phyloP scores from a whole-genome alignment of 164 flowering plant species.

The Liriodendron chinense region DNA sequence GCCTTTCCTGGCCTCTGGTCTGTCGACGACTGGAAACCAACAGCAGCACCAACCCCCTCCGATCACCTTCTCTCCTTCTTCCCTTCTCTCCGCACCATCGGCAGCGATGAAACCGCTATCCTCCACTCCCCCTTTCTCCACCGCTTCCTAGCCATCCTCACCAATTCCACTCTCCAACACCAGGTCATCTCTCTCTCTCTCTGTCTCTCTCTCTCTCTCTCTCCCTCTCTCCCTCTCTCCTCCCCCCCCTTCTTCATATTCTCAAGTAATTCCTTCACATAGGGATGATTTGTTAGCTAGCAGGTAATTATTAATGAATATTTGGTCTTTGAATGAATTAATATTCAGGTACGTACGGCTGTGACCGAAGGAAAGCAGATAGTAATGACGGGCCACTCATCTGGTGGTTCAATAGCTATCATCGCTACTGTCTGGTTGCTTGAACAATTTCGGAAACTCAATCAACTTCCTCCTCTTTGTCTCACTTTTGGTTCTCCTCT shows the following conservation, averaged over 20 bases:
- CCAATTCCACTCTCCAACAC: slow-evolving; percentile 17
- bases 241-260: too few relatives aligned
- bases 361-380: slow-evolving; percentile 37
- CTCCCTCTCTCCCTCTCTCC: not conserved
- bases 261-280: not conserved
- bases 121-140: slow-evolving; percentile 50
- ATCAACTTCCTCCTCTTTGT: slow-evolving; percentile 33
- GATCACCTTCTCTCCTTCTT: slow-evolving; percentile 21
- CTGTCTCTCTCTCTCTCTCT: not conserved
- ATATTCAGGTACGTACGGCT: slow-evolving; percentile 53
- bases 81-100: slow-evolving; percentile 52
- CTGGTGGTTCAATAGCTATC: slow-evolving; percentile 64
- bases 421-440: slow-evolving; percentile 68
- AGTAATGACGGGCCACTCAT: slow-evolving; percentile 79
- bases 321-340: not conserved
- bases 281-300: not conserved
- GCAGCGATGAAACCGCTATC: slow-evolving; percentile 38
- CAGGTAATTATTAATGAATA: too few relatives aligned
- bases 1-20: slow-evolving; percentile 56
- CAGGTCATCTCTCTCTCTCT: slow-evolving; percentile 36
- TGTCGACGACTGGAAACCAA: slow-evolving; percentile 40
- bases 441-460: slow-evolving; percentile 30
- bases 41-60: slow-evolving; percentile 22
- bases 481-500: slow-evolving; percentile 85
- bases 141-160: slow-evolving; percentile 32